Conservation (phyloP, 1,284 basidiomycete species). For the Inonotus hispidus region DNA sequence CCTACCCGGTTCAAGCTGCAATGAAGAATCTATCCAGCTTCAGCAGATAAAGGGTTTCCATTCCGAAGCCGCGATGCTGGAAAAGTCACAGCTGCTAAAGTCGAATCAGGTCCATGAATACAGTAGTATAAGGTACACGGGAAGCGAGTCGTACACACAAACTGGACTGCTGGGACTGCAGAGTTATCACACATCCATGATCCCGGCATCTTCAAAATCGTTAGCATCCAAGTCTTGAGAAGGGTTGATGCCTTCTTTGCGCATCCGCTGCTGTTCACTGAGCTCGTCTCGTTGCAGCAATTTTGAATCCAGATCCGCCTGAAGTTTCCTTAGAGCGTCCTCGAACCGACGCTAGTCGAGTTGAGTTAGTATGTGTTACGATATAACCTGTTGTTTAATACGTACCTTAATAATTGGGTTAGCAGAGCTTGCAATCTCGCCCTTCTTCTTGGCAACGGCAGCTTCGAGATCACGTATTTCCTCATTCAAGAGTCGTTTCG, state of each 20-base stretch:
- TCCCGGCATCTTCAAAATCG: conserved; percentile 37
- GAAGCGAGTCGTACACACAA: background rate
- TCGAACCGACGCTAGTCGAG: conserved; percentile 80
- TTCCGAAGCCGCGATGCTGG: too few species aligned
- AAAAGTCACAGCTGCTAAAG: background rate
- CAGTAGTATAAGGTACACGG: background rate
- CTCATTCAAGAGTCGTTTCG: conserved; percentile 77
- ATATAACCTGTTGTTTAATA: background rate
- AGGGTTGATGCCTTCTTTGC: conserved; percentile 53
- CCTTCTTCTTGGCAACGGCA: conserved; percentile 82
- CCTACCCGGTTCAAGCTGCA: too few species aligned
- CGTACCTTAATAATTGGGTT: conserved; percentile 84
- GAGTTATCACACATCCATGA: conserved; percentile 5
- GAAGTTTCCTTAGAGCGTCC: conserved; percentile 84
- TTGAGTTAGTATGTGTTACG: conserved; percentile 6
- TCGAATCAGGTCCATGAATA: background rate
- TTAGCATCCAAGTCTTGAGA: conserved; percentile 44
- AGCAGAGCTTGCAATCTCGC: conserved; percentile 79
- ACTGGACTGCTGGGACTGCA: too few species aligned
- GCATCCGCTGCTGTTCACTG: conserved; percentile 61
- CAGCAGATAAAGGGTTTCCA: too few species aligned
- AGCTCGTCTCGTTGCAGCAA: conserved; percentile 73
- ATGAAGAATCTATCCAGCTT: too few species aligned
- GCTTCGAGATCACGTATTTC: conserved; percentile 88
- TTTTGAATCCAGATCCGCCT: conserved; percentile 84